These are phyloP conservation scores for Halocafeteria seosinensis DNA, from an alignment of 108 stramenopile genomes.

Conservation along the genomic window DNA sequence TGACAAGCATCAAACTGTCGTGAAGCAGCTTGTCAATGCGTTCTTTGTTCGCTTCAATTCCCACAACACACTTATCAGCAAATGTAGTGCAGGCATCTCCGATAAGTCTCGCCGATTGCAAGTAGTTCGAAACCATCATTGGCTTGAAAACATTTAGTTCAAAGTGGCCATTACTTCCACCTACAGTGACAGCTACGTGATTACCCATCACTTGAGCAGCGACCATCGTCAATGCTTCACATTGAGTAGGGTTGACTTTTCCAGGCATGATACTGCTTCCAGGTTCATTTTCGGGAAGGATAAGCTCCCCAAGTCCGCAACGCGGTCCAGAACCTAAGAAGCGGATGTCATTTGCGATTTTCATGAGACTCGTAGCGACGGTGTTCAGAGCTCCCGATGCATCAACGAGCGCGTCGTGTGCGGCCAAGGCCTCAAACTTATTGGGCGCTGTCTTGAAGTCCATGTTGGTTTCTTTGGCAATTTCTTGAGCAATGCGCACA, in stretches of 20 bases:
- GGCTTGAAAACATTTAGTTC: slow-evolving; percentile 98
- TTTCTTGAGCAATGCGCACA: slow-evolving; percentile 58
- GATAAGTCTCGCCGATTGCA: slow-evolving; percentile 71
- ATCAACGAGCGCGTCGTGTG: slow-evolving; percentile 81
- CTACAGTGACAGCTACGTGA: slow-evolving; percentile 68
- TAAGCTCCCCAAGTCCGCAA: slow-evolving; percentile 80
- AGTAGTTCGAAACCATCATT: slow-evolving; percentile 73
- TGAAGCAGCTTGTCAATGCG: slow-evolving; percentile 63
- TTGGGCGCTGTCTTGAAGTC: slow-evolving; percentile 83
- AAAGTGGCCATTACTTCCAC: slow-evolving; percentile 86
- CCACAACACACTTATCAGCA: slow-evolving; percentile 64
- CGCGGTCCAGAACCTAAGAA: slow-evolving; percentile 77
- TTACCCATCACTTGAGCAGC: slow-evolving; percentile 97
- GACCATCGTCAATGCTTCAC: slow-evolving; percentile 95
- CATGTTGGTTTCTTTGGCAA: slow-evolving; percentile 65
- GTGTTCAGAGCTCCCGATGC: slow-evolving; percentile 53
- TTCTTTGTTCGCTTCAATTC: slow-evolving; percentile 59
- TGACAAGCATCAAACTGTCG: slow-evolving; percentile 84
- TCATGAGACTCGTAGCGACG: slow-evolving; percentile 65
- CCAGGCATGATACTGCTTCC: slow-evolving; percentile 97
- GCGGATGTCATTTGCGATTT: slow-evolving; percentile 92
- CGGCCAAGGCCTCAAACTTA: slow-evolving; percentile 89
- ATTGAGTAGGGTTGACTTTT: slow-evolving; percentile 97
- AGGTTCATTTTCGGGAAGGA: slow-evolving; percentile 85
- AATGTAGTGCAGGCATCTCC: slow-evolving; percentile 68